These are phyloP conservation scores for Yarrowia deformans DNA, from an alignment of 805 yeast species.

Conservation along the genomic window DNA sequence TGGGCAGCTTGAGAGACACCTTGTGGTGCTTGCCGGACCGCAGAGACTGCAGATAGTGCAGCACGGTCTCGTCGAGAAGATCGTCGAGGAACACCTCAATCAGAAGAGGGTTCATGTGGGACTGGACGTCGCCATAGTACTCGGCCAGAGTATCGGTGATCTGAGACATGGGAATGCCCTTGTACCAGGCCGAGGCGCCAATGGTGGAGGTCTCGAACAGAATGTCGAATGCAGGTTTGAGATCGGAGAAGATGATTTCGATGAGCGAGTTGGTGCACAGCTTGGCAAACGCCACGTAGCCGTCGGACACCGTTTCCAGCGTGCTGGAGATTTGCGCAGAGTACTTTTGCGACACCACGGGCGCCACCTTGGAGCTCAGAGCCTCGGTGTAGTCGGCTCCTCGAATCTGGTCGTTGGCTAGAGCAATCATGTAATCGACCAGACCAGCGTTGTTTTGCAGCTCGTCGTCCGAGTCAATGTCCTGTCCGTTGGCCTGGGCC, in stretches of 20 bases:
- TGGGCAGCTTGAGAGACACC: constrained; percentile 53
- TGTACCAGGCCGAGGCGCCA: constrained; percentile 70
- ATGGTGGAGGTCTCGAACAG: constrained; percentile 62
- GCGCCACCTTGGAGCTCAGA: constrained; percentile 67
- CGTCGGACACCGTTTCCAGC: constrained; percentile 73
- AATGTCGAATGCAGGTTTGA: constrained; percentile 64
- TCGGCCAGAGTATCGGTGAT: constrained; percentile 78
- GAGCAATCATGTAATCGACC: constrained; percentile 78
- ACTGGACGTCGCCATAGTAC: constrained; percentile 70
- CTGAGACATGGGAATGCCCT: constrained; percentile 62
- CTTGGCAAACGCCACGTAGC: constrained; percentile 77
- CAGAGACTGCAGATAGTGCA: constrained; percentile 59
- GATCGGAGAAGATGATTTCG: constrained; percentile 74
- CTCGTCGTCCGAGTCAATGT: constrained; percentile 52
- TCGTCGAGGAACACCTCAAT: constrained; percentile 63
- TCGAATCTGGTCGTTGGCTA: constrained; percentile 83
- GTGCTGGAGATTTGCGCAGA: constrained; percentile 63
- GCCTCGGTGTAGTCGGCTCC: constrained; percentile 75
- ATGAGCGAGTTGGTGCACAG: constrained; percentile 63
- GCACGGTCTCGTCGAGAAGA: constrained; percentile 59
- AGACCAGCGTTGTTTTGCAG: constrained; percentile 68
- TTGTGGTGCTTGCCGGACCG: constrained; percentile 49
- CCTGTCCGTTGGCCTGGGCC: constrained; percentile 39
- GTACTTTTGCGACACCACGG: constrained; percentile 71
- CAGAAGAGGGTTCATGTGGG: constrained; percentile 59